Evolutionary conservation across 192 early-diverging fungal genomes (phyloP).

Genomic region (Diversispora eburnea): DNA sequence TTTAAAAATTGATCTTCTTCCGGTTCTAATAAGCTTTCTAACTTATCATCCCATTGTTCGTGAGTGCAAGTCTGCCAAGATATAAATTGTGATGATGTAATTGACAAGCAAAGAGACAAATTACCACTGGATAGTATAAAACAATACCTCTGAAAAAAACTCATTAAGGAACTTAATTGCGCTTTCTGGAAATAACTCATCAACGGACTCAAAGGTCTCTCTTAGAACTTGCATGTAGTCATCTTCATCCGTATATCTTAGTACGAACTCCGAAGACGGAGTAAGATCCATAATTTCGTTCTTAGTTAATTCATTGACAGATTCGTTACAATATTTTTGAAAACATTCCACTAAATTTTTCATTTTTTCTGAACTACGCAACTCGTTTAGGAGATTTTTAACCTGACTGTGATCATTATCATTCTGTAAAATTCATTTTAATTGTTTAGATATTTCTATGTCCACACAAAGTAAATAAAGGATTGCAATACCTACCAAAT

Average conservation of each 20-base stretch:
- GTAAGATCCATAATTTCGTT: slow-evolving; percentile 27
- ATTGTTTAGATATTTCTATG: no score
- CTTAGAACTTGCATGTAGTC: slow-evolving; percentile 29
- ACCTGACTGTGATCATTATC: slow-evolving; percentile 12
- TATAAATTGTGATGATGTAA: not conserved
- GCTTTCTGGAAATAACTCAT: slow-evolving; percentile 14
- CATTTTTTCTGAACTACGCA: slow-evolving; percentile 3
- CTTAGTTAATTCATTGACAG: not conserved
- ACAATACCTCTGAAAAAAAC: slow-evolving; percentile 28
- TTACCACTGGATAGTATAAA: slow-evolving; percentile 8
- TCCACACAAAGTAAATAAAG: no score
- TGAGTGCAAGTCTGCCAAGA: slow-evolving; percentile 11
- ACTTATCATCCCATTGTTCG: slow-evolving; percentile 6
- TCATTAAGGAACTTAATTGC: slow-evolving; percentile 16
- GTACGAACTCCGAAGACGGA: slow-evolving; percentile 19
- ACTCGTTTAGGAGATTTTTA: slow-evolving; percentile 24
- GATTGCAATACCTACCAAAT: no score
- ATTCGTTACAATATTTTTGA: slow-evolving; percentile 21
- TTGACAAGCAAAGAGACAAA: slow-evolving; percentile 12
- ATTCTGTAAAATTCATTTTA: slow-evolving; percentile 14
- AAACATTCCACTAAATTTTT: not conserved
- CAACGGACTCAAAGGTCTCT: slow-evolving; percentile 20
- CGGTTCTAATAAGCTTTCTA: slow-evolving; percentile 19
- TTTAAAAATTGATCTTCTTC: slow-evolving; percentile 17
- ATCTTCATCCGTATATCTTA: slow-evolving; percentile 14